Conservation (phyloP, 345 rosid genomes). For the Trapa bicornis region DNA sequence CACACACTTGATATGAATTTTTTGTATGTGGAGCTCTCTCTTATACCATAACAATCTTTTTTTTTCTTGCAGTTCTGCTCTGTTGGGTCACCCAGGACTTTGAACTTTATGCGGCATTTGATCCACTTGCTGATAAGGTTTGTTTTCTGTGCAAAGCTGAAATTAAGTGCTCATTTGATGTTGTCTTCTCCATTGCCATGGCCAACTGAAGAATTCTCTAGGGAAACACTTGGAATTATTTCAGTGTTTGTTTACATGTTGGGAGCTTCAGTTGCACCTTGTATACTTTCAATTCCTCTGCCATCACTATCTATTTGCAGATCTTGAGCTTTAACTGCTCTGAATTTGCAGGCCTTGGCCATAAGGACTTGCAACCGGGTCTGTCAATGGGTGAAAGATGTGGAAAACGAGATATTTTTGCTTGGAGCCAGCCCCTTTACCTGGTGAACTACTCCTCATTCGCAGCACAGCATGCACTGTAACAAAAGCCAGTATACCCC, state of each 20-base stretch:
- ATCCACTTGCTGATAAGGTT: constrained; percentile 98
- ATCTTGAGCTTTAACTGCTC: constrained; percentile 2
- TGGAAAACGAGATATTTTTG: constrained; percentile 87
- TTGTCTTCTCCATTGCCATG: not conserved
- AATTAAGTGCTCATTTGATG: not conserved
- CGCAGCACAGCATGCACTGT: not conserved
- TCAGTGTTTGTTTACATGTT: too few species aligned
- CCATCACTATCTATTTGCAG: not conserved
- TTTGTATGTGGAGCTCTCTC: not conserved
- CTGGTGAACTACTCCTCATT: constrained; percentile 39
- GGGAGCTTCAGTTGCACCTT: not conserved
- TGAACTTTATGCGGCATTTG: constrained; percentile 94
- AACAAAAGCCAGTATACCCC: not conserved
- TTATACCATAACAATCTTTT: not conserved
- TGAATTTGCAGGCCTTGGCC: constrained; percentile 55
- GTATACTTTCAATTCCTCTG: not conserved
- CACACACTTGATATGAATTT: not conserved
- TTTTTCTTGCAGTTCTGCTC: constrained; percentile 52
- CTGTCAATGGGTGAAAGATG: constrained; percentile 90
- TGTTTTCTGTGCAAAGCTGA: not conserved
- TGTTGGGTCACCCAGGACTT: constrained; percentile 98
- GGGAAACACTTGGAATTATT: too few species aligned
- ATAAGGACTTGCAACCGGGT: constrained; percentile 86
- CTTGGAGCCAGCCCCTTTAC: constrained; percentile 97
- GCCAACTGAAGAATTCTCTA: too few species aligned